Percentiles rank a stretch among this genome's conserved stretches.
phyloP scores from a whole-genome alignment of 768 basidiomycete genomes.

The Suillus sp. region DNA sequence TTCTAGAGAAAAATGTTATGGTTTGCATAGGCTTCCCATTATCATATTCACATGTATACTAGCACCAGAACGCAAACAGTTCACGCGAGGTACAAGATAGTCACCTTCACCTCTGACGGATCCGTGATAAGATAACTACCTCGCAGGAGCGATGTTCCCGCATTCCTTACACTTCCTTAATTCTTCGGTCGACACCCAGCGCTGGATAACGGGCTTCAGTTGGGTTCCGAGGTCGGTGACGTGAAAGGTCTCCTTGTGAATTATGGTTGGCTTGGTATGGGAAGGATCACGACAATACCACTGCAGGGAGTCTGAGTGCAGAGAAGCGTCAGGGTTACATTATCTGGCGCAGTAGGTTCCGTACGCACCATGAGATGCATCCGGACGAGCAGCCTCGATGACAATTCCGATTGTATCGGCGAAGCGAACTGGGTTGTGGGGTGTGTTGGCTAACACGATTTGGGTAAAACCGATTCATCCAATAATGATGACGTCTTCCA shows the following conservation, averaged over 20 bases:
- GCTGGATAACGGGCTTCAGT: conserved; percentile 86
- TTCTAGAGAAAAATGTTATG: conserved; percentile 48
- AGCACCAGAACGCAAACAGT: not conserved
- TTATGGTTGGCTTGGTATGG: conserved; percentile 70
- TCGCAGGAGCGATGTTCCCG: conserved; percentile 61
- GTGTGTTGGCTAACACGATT: conserved; percentile 76
- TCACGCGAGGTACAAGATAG: conserved; percentile 11
- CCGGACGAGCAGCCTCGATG: conserved; percentile 81
- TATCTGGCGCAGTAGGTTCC: not conserved
- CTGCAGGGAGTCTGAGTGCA: conserved; percentile 73
- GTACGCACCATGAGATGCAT: conserved; percentile 66
- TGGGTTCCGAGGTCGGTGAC: conserved; percentile 91
- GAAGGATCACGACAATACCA: conserved; percentile 82
- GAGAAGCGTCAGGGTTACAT: conserved; percentile 8
- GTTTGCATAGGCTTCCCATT: conserved; percentile 3
- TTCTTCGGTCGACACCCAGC: conserved; percentile 71
- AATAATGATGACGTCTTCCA: conserved; percentile 1
- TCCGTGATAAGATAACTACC: conserved; percentile 35
- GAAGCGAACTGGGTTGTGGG: conserved; percentile 93
- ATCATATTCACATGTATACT: conserved; percentile 9
- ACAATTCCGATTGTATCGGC: conserved; percentile 91
- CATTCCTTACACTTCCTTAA: conserved; percentile 74
- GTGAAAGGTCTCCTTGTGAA: conserved; percentile 84
- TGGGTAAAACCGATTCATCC: conserved; percentile 1
- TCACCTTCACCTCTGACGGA: not conserved